Conservation (phyloP, 2,329 filamentous ascomycete genomes). For the Zasmidium angulare region DNA sequence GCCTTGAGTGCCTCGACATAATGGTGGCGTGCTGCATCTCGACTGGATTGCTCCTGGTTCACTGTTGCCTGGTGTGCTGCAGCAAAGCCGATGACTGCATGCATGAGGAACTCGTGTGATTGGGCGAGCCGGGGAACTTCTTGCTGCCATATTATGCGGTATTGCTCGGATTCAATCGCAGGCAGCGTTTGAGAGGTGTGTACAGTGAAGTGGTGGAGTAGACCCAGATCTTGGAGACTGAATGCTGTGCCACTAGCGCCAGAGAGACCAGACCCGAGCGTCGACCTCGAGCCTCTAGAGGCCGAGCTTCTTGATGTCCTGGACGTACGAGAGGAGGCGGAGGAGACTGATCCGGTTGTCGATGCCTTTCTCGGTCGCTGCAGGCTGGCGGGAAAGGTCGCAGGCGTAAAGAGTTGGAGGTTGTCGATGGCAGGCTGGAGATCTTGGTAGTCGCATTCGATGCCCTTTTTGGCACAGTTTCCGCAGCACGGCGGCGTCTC, state of each 20-base stretch:
- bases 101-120: conserved; percentile 26
- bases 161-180: conserved; percentile 18
- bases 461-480: conserved; percentile 27
- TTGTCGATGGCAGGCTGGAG: conserved; percentile 11
- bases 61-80: conserved; percentile 21
- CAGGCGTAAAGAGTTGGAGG: conserved; percentile 7
- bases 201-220: conserved; percentile 17
- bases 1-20: conserved; percentile 21
- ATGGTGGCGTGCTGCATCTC: conserved; percentile 21
- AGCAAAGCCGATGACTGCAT: conserved; percentile 27
- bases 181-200: conserved; percentile 12
- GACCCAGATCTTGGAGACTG: conserved; percentile 10
- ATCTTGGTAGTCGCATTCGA: conserved; percentile 27
- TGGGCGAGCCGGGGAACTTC: conserved; percentile 27
- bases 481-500: conserved; percentile 25
- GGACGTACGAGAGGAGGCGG: neutral
- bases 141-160: conserved; percentile 28
- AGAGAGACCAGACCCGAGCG: neutral
- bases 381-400: conserved; percentile 7
- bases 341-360: neutral
- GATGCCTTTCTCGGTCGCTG: neutral
- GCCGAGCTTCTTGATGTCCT: neutral
- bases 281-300: neutral
- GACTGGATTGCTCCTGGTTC: neutral
- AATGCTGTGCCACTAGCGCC: neutral